Base-by-base conservation (phyloP, 2,329 filamentous ascomycete species). In the Neofusicoccum ribis region DNA sequence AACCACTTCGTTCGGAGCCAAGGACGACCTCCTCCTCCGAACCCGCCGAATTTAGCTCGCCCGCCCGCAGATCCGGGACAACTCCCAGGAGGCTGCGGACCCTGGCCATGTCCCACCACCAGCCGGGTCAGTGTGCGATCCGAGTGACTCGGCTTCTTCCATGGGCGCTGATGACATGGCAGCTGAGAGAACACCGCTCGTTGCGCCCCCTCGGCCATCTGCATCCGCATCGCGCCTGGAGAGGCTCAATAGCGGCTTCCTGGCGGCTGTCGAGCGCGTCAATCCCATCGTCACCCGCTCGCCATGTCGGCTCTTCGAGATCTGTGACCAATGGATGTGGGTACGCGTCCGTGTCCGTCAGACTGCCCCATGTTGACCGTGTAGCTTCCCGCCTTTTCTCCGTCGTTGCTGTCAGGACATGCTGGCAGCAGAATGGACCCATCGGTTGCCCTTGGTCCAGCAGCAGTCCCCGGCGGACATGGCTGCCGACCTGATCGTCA, bases 321-420 rank as follows among this genome's bases (percentile, higher is more conserved):
- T 72, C 27, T 70, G 69, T 56, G 73, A 75, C 58, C 67, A 73
- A 14, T 65, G 66, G 56, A 60, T 73, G 72, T 76, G 69, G 31
- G 68, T 65, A 14, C 41, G n/a, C 36, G 3, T 14, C 34, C 20
- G 12, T n/a, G 20, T n/a, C 5, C 9, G 15, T 8, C 6, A 11
- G 14, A 31, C 9, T 23, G 17, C 20, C 5, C 3, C 34, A 2
- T 43, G 51, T 41, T 64, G 34, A 64, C 9, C 23, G 7, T n/a
- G 17, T 70, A 91, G 88, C 85, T 89, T 89, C 70, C 89, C 89
- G 1, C 74, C 84, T 46, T 87, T 87, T 74, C 82, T 92, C 63
- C 87, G 89, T 59, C 81, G 82, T 64, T 84, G 86, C 70, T 84
- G 89, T 63, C 89, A 91, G 77, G 83, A 86, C 66, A 87, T 85